Evolutionary conservation across 202 grass and related monocot species (phyloP).

Genomic region (Digitaria exilis): DNA sequence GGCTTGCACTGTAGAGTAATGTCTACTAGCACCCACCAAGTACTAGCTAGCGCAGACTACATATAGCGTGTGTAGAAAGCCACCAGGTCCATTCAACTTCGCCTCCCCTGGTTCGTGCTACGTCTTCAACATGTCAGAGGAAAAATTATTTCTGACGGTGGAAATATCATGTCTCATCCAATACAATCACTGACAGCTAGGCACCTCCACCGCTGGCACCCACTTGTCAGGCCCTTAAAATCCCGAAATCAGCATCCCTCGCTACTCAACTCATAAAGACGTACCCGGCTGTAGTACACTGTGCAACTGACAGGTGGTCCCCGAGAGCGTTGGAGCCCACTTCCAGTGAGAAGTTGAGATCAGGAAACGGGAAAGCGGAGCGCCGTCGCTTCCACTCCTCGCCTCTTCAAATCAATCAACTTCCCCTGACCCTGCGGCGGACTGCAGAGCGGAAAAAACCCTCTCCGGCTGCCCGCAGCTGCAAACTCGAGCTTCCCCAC

Average conservation of each 20-base stretch:
- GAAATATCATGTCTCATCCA: too few species aligned
- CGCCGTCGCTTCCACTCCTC: neutral
- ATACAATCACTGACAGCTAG: neutral
- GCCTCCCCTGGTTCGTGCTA: neutral
- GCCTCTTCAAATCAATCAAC: constrained; percentile 43
- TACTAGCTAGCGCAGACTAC: neutral
- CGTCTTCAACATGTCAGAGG: constrained; percentile 17
- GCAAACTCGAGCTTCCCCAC: neutral
- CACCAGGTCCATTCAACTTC: neutral
- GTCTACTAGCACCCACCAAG: neutral
- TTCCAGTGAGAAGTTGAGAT: neutral
- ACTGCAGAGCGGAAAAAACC: constrained; percentile 49
- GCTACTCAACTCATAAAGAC: neutral
- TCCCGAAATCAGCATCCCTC: neutral
- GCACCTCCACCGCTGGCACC: accelerated
- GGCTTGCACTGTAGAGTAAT: neutral
- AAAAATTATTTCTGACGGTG: too few species aligned
- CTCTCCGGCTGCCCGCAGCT: constrained; percentile 1
- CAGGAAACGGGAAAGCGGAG: neutral
- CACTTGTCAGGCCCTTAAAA: neutral
- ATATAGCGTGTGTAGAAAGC: neutral
- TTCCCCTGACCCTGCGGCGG: neutral
- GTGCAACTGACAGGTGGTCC: neutral
- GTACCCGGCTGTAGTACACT: neutral
- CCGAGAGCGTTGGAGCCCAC: accelerated